phyloP scores from a whole-genome alignment of 176 grass and related monocot genomes.

The Rhynchospora tenuis region DNA sequence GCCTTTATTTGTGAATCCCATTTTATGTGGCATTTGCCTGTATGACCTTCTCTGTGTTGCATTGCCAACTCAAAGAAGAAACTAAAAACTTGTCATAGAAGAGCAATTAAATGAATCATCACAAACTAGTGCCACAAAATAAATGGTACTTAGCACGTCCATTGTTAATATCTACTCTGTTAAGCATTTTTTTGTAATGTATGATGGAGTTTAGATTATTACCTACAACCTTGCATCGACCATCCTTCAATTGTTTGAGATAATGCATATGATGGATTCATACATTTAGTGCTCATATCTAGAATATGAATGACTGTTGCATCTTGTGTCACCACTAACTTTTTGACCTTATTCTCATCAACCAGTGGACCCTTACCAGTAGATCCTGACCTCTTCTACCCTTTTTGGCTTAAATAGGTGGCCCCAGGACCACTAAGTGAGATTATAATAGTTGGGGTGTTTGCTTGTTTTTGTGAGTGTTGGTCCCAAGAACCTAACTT shows the following conservation, averaged over 20 bases:
- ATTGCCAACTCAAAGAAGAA: not conserved
- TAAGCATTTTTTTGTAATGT: not conserved
- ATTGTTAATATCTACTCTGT: not conserved
- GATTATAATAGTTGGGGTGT: conserved; percentile 9
- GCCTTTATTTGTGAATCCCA: conserved; percentile 14
- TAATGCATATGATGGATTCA: not conserved
- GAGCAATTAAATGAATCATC: not conserved
- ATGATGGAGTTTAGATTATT: not conserved
- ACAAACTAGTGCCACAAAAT: not conserved
- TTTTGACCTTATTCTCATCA: not conserved
- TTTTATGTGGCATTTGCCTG: not conserved
- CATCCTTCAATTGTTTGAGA: not conserved
- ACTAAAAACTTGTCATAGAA: not conserved
- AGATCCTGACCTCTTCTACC: not conserved
- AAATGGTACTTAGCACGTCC: not conserved
- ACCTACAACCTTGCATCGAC: not conserved
- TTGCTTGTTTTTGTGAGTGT: not conserved
- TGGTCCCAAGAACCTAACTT: conserved; percentile 10
- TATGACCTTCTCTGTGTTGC: not conserved
- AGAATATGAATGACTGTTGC: not conserved
- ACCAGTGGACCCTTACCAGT: not conserved
- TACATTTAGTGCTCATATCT: not conserved
- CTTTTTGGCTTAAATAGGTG: not conserved
- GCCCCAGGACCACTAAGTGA: not conserved
- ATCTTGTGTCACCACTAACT: not conserved